Percentiles rank a stretch among this genome's conserved stretches.
Conservation (phyloP, 345 rosid genomes). For the Eucalyptus sp. region DNA sequence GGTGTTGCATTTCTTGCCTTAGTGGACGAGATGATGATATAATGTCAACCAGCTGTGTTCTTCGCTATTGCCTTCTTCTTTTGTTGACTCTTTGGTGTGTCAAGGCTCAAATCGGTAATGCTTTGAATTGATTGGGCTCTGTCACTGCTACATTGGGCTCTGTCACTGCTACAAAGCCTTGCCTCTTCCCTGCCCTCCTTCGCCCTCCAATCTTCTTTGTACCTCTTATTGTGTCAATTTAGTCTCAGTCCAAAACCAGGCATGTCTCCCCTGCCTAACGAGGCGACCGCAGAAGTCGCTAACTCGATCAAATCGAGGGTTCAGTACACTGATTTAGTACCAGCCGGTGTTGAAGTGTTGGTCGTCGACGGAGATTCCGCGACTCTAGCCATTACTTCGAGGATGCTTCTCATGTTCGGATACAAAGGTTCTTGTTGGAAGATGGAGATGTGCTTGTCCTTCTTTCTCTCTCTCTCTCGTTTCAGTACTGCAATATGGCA, state of each 20-base stretch:
- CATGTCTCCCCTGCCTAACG: background rate
- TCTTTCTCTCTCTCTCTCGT: background rate
- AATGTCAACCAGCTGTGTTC: background rate
- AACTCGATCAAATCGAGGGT: background rate
- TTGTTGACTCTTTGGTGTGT: background rate
- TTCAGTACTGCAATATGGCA: background rate
- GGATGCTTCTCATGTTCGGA: slow-evolving; percentile 23
- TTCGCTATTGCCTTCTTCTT: background rate
- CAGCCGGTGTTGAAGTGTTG: background rate
- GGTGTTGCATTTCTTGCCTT: background rate
- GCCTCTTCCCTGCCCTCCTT: background rate
- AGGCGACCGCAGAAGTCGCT: background rate
- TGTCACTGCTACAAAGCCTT: background rate
- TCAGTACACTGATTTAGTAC: background rate
- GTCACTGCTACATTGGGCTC: background rate
- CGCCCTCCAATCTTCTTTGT: background rate
- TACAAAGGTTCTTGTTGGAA: slow-evolving; percentile 19
- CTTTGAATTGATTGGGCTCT: background rate
- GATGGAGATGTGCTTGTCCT: background rate
- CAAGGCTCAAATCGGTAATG: background rate
- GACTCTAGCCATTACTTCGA: slow-evolving; percentile 16
- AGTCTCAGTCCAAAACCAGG: background rate
- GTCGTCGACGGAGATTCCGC: slow-evolving; percentile 18
- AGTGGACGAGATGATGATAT: background rate
- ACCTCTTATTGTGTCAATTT: background rate